phyloP scores from a whole-genome alignment of 164 flowering plant species.

The Vitis labrusca region DNA sequence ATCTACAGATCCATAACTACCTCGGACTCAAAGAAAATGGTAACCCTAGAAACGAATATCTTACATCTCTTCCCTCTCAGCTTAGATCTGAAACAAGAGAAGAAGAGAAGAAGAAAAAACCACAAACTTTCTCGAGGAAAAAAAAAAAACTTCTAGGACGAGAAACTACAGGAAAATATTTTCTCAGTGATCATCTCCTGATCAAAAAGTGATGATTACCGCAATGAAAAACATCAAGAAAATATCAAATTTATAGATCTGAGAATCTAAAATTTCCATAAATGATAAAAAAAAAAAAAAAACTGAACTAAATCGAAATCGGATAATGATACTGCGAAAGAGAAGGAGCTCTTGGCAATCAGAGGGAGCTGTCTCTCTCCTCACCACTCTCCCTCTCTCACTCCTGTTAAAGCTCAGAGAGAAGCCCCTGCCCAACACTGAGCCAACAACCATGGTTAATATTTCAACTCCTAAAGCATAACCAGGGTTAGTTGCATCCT shows the following conservation, averaged over 20 bases:
- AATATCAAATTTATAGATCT: conserved; percentile 18
- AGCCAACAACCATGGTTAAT: conserved; percentile 23
- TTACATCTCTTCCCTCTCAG: not conserved
- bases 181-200: conserved; percentile 15
- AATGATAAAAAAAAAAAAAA: not conserved
- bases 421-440: not conserved
- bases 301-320: conserved; percentile 12
- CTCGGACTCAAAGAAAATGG: not conserved
- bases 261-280: conserved; percentile 9
- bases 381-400: conserved; percentile 7
- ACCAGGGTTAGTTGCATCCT: conserved; percentile 22
- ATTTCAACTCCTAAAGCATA: not conserved
- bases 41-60: not conserved
- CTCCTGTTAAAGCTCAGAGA: conserved; percentile 3
- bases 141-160: not conserved
- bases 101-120: conserved; percentile 1
- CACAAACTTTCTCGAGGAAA: conserved; percentile 17
- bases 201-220: conserved; percentile 26
- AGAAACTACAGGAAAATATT: not conserved
- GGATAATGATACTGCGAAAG: not conserved
- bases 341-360: not conserved
- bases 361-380: conserved; percentile 12
- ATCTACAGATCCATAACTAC: conserved; percentile 7
- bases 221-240: conserved; percentile 3
- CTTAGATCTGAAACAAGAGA: conserved; percentile 14